Evolutionary conservation across 139 green algal species (phyloP), one percentile per base, ranked within the genome.

Genomic region (Eudorina sp.): DNA sequence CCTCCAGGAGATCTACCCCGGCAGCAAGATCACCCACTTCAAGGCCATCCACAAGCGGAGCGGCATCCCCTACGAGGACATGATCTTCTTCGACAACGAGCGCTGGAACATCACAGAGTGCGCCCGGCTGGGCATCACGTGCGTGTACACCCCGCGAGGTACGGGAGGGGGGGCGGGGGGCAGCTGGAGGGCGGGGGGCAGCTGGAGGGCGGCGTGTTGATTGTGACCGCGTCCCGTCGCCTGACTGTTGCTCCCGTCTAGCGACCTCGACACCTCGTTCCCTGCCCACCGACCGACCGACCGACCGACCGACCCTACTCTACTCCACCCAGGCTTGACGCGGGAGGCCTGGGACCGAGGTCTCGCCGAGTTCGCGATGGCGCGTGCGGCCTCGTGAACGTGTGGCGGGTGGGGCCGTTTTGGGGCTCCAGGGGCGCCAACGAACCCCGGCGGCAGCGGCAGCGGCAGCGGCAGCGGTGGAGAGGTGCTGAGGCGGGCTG

Each of bases 1-100:
- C 21, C n/a, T 29, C 81, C 72, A 94, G 36, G 89, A 96, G 84
- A 96, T 97, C 45, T 96, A 93, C 76, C 86, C 90, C 1, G 93
- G 94, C 45, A 91, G 38, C 72, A 97, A 97, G 78, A 51, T 75
- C 6, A 91, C 43, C 2, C 95, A 97, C 86, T 97, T 97, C 88
- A 75, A 90, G 31, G 74, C 48, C 40, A 92, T 97, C 18, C 93
- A 96, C 62, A 84, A 95, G 46, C 14, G 43, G 19, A 74, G 51
- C 2, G 88, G 80, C 60, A 90, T 96, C 4, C 43, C 64, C 3
- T 96, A 95, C 38, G 53, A 90, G 38, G 90, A 96, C 45, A 95
- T 96, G 93, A 14, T 92, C 3, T 94, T 94, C 80, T 94, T 89
- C 64, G 92, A 94, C 75, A 94, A 94, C 69, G 92, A 94, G 88